Evolutionary conservation across 257 asterid species (phyloP).

Genomic region (Datura wrightii): DNA sequence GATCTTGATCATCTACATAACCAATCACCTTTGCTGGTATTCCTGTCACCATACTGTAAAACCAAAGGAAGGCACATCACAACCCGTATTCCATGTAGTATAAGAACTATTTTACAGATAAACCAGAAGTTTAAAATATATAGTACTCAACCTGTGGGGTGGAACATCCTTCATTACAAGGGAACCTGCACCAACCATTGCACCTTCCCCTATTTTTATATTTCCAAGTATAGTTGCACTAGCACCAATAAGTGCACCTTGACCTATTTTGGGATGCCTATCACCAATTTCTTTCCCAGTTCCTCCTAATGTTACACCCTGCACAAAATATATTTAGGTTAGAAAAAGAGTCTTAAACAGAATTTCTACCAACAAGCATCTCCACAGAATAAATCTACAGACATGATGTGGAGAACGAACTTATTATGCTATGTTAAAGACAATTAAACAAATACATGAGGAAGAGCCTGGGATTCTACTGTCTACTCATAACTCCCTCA

Average conservation of each 20-base stretch:
- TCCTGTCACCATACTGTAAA: slow-evolving; percentile 55
- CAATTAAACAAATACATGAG: slow-evolving; percentile 6
- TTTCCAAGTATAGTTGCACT: slow-evolving; percentile 52
- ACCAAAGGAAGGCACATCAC: slow-evolving; percentile 29
- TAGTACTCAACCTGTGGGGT: slow-evolving; percentile 46
- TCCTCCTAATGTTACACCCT: slow-evolving; percentile 60
- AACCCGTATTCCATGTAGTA: neutral
- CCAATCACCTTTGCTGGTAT: slow-evolving; percentile 57
- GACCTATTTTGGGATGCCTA: slow-evolving; percentile 57
- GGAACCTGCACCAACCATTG: slow-evolving; percentile 58
- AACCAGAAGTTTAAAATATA: slow-evolving; percentile 7
- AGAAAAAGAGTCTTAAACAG: neutral
- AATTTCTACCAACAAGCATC: slow-evolving; percentile 2
- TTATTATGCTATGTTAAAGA: slow-evolving; percentile 2
- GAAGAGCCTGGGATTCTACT: neutral
- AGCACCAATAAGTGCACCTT: slow-evolving; percentile 59
- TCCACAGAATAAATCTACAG: neutral
- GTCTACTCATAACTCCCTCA: neutral
- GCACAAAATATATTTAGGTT: slow-evolving; percentile 5
- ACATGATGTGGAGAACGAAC: neutral
- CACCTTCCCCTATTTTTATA: slow-evolving; percentile 54
- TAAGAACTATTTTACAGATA: neutral
- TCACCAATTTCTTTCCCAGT: slow-evolving; percentile 54
- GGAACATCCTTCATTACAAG: slow-evolving; percentile 52
- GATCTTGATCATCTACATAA: slow-evolving; percentile 53